Evolutionary conservation across 2,329 filamentous ascomycete species (phyloP), one percentile per base, ranked within the genome.

Genomic region (Colletotrichum orchidophilum): DNA sequence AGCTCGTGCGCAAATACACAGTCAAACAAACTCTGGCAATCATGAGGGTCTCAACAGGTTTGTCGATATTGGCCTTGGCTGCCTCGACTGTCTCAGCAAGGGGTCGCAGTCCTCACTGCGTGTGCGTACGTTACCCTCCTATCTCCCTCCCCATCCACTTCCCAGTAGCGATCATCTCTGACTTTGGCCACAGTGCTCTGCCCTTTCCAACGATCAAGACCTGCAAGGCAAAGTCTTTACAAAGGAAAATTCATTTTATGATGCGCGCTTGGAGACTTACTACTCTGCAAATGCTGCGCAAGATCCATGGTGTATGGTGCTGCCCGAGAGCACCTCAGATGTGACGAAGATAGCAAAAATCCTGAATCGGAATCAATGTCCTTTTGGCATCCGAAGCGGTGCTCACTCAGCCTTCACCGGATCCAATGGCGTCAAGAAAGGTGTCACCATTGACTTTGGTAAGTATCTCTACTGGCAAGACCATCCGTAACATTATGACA

Each of bases 231-330:
- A 78, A 27, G 75, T 79, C 3, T 74, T 73, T 7, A 29, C 65
- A 1, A 71, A 76, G 9, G 67, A 73, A 5, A 74, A 63, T 33
- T 42, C 61, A 8, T 49, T 66, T 12, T 79, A 79, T 59, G 70
- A 73, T 12, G 62, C 62, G 1, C 77, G 77, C 5, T 52, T 79
- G 5, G 33, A 73, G 53, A 70, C 75, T 1, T 79, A 79, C 68
- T 79, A 79, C 71, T 79, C 78, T 0, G 77, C 76, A 72, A 79
- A 79, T 46, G 76, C 78, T 5, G 77, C 78, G 1, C 75, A 76
- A 61, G 74, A 70, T 5, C 74, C 77, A 0, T 78, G 77, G 77
- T 79, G 46, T 18, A 73, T 72, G 71, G 71, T 73, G 33, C 49
- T 73, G 13, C 71, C 71, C 3, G 66, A 71, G 46, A 55, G 24